phyloP scores from a whole-genome alignment of 2,329 filamentous ascomycete genomes.

The Sarocladium kiliense region DNA sequence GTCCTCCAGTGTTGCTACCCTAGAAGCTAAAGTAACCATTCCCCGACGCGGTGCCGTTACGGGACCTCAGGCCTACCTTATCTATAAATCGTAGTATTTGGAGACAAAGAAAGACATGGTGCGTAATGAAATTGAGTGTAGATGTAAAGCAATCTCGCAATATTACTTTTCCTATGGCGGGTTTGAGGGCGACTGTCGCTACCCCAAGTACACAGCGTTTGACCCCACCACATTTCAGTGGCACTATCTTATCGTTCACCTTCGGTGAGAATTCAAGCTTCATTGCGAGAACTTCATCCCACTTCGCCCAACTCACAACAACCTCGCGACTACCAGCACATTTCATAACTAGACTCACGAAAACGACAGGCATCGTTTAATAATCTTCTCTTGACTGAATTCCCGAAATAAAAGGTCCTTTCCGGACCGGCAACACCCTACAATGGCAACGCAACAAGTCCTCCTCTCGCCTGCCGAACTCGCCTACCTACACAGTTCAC shows the following conservation, averaged over 20 bases:
- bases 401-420: background rate
- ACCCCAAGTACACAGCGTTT: too few relatives aligned
- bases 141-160: too few relatives aligned
- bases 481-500: constrained; percentile 86
- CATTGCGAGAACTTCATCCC: constrained; percentile 9
- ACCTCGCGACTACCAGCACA: background rate
- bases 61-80: too few relatives aligned
- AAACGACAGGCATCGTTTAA: background rate
- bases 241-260: constrained; percentile 1
- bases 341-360: background rate
- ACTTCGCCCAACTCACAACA: constrained; percentile 2
- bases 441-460: constrained; percentile 63
- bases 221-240: background rate
- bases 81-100: too few relatives aligned
- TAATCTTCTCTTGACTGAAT: background rate
- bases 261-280: constrained; percentile 20
- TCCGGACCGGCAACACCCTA: background rate
- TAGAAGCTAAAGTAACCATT: too few relatives aligned
- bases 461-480: constrained; percentile 93
- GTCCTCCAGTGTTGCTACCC: too few relatives aligned
- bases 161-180: too few relatives aligned
- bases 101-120: too few relatives aligned
- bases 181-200: too few relatives aligned
- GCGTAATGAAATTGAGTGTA: too few relatives aligned
- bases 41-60: too few relatives aligned